Conservation (phyloP, 2,329 filamentous ascomycete genomes). For the Arthrobotrys iridis region DNA sequence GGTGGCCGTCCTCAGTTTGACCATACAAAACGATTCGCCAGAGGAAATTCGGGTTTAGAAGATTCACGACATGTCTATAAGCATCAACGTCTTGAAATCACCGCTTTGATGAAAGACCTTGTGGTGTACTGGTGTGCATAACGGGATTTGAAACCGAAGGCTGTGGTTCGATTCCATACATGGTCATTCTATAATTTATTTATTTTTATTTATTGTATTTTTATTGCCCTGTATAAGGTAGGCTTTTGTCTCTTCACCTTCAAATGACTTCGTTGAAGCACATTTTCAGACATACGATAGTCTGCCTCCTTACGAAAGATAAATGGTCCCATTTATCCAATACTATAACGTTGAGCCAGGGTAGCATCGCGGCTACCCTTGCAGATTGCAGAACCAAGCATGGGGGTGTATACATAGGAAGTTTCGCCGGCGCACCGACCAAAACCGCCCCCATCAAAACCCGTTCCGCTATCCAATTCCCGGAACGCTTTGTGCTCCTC, state of each 20-base stretch:
- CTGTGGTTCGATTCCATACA: constrained; percentile 24
- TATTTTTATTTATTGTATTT: constrained; percentile 1
- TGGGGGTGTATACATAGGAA: too few species aligned
- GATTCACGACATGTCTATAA: neutral
- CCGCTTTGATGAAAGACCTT: neutral
- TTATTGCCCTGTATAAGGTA: neutral
- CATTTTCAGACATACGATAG: too few species aligned
- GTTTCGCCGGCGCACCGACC: neutral
- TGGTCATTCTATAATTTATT: constrained; percentile 1
- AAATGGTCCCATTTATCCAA: neutral
- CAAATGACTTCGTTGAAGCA: too few species aligned
- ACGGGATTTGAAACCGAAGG: neutral
- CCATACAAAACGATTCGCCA: too few species aligned
- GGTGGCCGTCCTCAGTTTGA: neutral
- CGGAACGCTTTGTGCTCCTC: neutral
- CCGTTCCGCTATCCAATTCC: neutral
- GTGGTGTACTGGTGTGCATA: constrained; percentile 17
- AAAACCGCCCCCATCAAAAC: neutral
- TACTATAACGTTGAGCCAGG: neutral
- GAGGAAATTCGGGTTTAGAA: too few species aligned
- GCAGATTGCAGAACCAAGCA: too few species aligned
- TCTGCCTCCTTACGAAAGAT: too few species aligned
- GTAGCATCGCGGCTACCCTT: neutral
- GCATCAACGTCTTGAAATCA: neutral
- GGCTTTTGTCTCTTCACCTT: too few species aligned